These are phyloP conservation scores for Scytalidium sp. DNA, from an alignment of 2,329 filamentous ascomycete genomes.

Conservation along the genomic window DNA sequence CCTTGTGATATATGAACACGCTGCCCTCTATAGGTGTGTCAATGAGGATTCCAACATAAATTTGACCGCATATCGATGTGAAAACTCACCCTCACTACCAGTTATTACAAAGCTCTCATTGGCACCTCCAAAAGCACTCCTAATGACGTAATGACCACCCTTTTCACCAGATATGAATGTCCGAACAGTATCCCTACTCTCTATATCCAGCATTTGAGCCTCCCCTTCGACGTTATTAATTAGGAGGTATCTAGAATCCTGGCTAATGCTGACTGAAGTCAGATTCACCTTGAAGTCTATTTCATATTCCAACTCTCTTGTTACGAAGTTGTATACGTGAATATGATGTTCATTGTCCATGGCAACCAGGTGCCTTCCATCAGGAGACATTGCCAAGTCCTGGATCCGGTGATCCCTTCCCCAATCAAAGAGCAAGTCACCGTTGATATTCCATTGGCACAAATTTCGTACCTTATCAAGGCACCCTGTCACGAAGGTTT, in stretches of 20 bases:
- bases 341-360: slow-evolving; percentile 69
- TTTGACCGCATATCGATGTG: neutral
- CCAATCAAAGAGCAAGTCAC: slow-evolving; percentile 63
- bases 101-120: slow-evolving; percentile 89
- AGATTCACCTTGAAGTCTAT: slow-evolving; percentile 66
- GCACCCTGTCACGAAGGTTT: slow-evolving; percentile 75
- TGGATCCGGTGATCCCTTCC: slow-evolving; percentile 71
- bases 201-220: slow-evolving; percentile 75
- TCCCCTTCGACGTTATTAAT: slow-evolving; percentile 78
- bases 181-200: slow-evolving; percentile 67
- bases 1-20: slow-evolving; percentile 89
- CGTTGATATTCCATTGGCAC: slow-evolving; percentile 66
- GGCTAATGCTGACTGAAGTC: slow-evolving; percentile 77
- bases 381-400: slow-evolving; percentile 77
- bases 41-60: slow-evolving; percentile 4
- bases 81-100: slow-evolving; percentile 77
- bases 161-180: slow-evolving; percentile 69
- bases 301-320: slow-evolving; percentile 71
- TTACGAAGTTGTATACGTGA: slow-evolving; percentile 78
- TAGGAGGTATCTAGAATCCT: slow-evolving; percentile 76
- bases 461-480: slow-evolving; percentile 66
- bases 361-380: slow-evolving; percentile 77
- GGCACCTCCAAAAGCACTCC: slow-evolving; percentile 82
- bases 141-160: slow-evolving; percentile 75
- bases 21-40: slow-evolving; percentile 47